A percentile compares a stretch with the other conserved stretches of the same genome.
Conservation (phyloP, 2,329 filamentous ascomycete genomes). For the Chaetomium sp. region DNA sequence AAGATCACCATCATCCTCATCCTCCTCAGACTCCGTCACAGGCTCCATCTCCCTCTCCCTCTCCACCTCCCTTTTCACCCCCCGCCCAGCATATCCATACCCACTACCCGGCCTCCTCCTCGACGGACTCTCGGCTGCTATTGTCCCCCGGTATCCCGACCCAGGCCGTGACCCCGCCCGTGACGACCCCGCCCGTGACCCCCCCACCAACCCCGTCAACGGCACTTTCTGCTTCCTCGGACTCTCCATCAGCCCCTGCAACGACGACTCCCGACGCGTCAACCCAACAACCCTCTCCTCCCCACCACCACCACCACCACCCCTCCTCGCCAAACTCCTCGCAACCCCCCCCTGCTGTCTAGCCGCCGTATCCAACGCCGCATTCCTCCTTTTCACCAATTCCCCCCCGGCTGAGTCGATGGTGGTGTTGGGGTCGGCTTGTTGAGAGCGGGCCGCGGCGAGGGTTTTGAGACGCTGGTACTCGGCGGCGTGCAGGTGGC, state of each 20-base stretch:
- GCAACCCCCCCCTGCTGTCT: slow-evolving; percentile 31
- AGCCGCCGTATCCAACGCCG: slow-evolving; percentile 30
- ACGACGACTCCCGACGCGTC: slow-evolving; percentile 32
- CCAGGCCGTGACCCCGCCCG: not conserved
- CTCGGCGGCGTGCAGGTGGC: slow-evolving; percentile 70
- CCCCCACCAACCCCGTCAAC: slow-evolving; percentile 12
- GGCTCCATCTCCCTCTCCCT: not conserved
- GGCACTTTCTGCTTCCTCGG: slow-evolving; percentile 28
- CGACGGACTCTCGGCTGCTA: not conserved
- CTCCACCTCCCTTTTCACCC: not conserved
- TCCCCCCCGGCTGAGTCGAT: no score
- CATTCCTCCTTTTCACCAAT: slow-evolving; percentile 30
- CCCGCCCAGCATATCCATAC: not conserved
- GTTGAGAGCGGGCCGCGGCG: slow-evolving; percentile 41
- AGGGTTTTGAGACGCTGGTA: slow-evolving; percentile 60
- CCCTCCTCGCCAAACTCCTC: slow-evolving; percentile 16
- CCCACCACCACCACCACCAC: slow-evolving; percentile 10
- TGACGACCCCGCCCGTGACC: no score
- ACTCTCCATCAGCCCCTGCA: slow-evolving; percentile 40
- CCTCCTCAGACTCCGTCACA: slow-evolving; percentile 9
- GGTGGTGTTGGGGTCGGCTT: slow-evolving; percentile 46
- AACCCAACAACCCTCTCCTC: slow-evolving; percentile 18
- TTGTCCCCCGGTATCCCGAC: not conserved
- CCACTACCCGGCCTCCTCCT: not conserved
- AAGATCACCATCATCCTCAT: slow-evolving; percentile 17